A percentile compares a stretch with the other conserved stretches of the same genome.
Conservation (phyloP, 768 basidiomycete genomes). For the Termitomyces sp. region DNA sequence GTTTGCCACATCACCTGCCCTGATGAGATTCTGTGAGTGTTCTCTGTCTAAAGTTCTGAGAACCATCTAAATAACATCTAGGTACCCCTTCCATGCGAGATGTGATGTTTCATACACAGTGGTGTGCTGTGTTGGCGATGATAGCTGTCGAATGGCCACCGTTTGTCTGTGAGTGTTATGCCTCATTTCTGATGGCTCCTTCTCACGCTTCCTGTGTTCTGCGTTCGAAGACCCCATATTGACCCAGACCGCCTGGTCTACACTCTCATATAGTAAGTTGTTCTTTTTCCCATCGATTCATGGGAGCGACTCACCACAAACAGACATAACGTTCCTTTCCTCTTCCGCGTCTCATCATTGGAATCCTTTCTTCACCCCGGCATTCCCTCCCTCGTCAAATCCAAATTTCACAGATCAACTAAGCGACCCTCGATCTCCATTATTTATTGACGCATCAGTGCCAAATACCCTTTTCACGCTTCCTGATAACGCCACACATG, state of each 20-base stretch:
- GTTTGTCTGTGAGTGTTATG: conserved; percentile 64
- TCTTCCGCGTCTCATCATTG: conserved; percentile 50
- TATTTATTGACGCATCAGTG: conserved; percentile 68
- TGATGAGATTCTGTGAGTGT: conserved; percentile 83
- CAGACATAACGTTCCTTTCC: conserved; percentile 74
- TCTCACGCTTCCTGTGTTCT: conserved; percentile 1
- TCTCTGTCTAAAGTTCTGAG: neutral
- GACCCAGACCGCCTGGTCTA: conserved; percentile 86
- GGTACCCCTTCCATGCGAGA: conserved; percentile 93
- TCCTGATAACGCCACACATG: conserved; percentile 55
- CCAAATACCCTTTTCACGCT: conserved; percentile 76
- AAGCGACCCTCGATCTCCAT: conserved; percentile 61
- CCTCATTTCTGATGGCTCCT: neutral
- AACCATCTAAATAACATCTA: conserved; percentile 25
- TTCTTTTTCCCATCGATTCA: conserved; percentile 5
- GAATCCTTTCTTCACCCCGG: conserved; percentile 57
- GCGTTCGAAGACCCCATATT: conserved; percentile 79
- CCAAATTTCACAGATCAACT: conserved; percentile 73
- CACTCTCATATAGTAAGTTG: conserved; percentile 62
- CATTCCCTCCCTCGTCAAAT: conserved; percentile 61
- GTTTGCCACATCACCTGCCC: conserved; percentile 76
- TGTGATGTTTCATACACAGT: conserved; percentile 90
- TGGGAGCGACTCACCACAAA: conserved; percentile 3
- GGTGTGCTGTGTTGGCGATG: conserved; percentile 86
- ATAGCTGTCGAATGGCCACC: conserved; percentile 94